phyloP scores from a whole-genome alignment of 306 rosid species.

The Inga laurina region DNA sequence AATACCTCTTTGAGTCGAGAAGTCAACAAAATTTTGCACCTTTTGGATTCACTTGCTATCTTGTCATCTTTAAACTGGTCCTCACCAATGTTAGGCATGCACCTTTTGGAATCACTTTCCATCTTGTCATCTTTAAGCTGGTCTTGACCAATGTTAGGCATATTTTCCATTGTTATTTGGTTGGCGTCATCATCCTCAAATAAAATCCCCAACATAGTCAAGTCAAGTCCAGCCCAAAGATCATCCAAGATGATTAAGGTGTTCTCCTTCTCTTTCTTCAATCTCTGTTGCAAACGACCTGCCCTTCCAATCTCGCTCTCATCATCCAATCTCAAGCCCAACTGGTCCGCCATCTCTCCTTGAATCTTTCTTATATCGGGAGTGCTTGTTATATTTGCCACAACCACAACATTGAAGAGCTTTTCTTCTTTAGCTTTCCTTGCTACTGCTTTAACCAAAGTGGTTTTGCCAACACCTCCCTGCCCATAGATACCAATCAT shows the following conservation, averaged over 20 bases:
- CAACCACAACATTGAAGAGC: too few species aligned
- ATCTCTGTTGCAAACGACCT: not conserved
- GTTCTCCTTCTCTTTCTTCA: too few species aligned
- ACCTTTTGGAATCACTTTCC: not conserved
- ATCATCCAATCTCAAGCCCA: constrained; percentile 2
- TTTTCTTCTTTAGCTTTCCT: too few species aligned
- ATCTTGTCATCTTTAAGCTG: not conserved
- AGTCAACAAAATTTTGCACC: too few species aligned
- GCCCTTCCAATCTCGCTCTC: not conserved
- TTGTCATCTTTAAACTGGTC: not conserved
- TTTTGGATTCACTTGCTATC: not conserved
- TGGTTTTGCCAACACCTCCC: too few species aligned
- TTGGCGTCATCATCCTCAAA: not conserved
- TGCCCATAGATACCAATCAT: too few species aligned
- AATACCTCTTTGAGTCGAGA: too few species aligned
- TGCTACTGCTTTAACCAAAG: too few species aligned
- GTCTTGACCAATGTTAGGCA: not conserved
- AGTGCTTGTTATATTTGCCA: not conserved
- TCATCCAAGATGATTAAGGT: not conserved
- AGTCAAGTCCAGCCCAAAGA: not conserved
- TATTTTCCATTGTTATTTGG: not conserved
- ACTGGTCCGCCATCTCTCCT: constrained; percentile 3
- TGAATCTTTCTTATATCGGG: constrained; percentile 25
- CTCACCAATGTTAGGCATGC: not conserved
- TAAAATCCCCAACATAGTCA: not conserved